Base-by-base conservation (phyloP, 2,329 filamentous ascomycete genomes). In the Polychaeton citri region DNA sequence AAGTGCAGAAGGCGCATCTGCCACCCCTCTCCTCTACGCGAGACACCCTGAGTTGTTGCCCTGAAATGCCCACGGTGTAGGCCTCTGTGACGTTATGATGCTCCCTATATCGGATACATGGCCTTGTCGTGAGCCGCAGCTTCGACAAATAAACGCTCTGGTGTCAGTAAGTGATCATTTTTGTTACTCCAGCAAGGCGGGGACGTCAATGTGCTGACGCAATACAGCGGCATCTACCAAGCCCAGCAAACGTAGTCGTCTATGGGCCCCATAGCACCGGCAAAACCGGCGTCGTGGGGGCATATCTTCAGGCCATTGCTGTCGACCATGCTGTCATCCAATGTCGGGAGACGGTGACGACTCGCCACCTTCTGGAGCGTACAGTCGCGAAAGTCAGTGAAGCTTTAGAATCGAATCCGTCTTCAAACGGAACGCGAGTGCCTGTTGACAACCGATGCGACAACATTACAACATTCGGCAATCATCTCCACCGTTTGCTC, bases 261-360 rank as follows among this genome's bases (percentile, higher is more conserved):
- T 78, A 96, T 57, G 90, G 90, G 34, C 74, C 86, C 19, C 78
- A 87, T 50, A 80, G 85, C 2, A 93, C 87, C 0, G 88, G 86
- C 28, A 96, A 96, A 62, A 83, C 76, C 20, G 72, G 74, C 33
- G 70, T 94, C 34, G 66, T 79, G 3, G 66, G 68, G 38, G 66
- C 69, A 3, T 69, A 85, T 12, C 69, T 92, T 2, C 53, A 69
- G 19, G 51, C 54, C 1, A 62, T 72, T 8, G 46, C 45, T 6
- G 50, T 78, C 12, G 61, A 62, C 17, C 72, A 79, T 48, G 72
- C 76, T 24, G 63, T 81, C 19, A 61, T 88, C 41, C 76, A 74
- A 47, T 81, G 76, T 16, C 64, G 71, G 44, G 82, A 88, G 62
- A 88, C 81, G 54, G 79, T 92, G 43, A 86, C 82, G 1, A 72